phyloP scores from a whole-genome alignment of 2,329 filamentous ascomycete genomes.

The Lachnellula subtilissima region DNA sequence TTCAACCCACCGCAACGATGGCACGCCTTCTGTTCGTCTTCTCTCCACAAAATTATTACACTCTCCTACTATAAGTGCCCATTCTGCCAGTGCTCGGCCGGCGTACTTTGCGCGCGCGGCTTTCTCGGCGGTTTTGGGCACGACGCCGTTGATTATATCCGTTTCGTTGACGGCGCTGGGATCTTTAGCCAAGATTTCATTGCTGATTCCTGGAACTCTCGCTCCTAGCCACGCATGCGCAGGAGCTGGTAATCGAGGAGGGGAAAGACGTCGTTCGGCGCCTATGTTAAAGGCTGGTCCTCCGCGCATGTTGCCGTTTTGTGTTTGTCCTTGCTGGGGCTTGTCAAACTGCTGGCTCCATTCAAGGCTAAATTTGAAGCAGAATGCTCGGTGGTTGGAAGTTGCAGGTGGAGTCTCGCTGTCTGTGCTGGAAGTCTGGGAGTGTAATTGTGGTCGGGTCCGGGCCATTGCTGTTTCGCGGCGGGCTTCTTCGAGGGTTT shows the following conservation, averaged over 20 bases:
- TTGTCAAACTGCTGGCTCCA: conserved; percentile 49
- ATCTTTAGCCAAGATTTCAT: conserved; percentile 24
- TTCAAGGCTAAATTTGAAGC: conserved; percentile 72
- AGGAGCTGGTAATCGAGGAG: conserved; percentile 64
- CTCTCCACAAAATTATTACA: conserved; percentile 79
- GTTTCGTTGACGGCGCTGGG: conserved; percentile 17
- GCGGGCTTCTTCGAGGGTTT: conserved; percentile 47
- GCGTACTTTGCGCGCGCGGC: conserved; percentile 51
- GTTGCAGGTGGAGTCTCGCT: conserved; percentile 50
- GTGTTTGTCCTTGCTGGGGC: conserved; percentile 3
- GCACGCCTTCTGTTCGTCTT: conserved; percentile 67
- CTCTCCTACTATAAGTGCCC: conserved; percentile 69
- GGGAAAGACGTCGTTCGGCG: conserved; percentile 55
- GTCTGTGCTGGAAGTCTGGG: conserved; percentile 51
- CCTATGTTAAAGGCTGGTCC: conserved; percentile 7
- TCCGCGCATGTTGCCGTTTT: conserved; percentile 3
- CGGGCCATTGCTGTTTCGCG: conserved; percentile 47
- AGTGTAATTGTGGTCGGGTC: conserved; percentile 34
- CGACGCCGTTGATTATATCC: background rate
- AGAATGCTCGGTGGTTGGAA: conserved; percentile 42
- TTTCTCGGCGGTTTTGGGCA: conserved; percentile 9
- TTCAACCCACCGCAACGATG: conserved; percentile 62
- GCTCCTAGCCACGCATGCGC: conserved; percentile 60
- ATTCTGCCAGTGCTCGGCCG: conserved; percentile 73
- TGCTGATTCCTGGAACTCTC: conserved; percentile 24